Percentiles rank a stretch among this genome's conserved stretches.
These are phyloP conservation scores for Limnomonas spitsbergensis DNA, from an alignment of 139 green algal genomes.

Conservation along the genomic window DNA sequence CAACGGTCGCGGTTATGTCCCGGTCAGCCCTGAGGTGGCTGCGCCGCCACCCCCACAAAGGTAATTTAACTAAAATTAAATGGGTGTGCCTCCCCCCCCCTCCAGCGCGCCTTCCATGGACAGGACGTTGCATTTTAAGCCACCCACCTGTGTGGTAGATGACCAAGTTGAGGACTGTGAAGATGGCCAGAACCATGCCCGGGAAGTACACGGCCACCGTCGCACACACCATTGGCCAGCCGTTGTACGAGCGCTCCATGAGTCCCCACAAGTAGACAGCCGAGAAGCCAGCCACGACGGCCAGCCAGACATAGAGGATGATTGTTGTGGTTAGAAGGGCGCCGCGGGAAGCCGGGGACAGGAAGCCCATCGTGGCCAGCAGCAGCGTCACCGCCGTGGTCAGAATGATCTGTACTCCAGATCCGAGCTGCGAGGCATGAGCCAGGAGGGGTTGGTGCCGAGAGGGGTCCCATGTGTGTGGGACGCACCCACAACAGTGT, in stretches of 20 bases:
- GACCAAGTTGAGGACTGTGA: slow-evolving; percentile 80
- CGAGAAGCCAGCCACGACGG: slow-evolving; percentile 57
- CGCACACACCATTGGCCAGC: slow-evolving; percentile 50
- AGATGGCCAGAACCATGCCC: slow-evolving; percentile 72
- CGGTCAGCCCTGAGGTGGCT: no score
- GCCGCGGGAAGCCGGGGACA: slow-evolving; percentile 86
- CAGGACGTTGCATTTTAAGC: no score
- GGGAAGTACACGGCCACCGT: slow-evolving; percentile 77
- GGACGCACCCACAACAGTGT: no score
- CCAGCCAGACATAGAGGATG: slow-evolving; percentile 26
- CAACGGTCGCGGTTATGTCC: no score
- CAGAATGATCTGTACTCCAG: slow-evolving; percentile 83
- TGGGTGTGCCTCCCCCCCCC: no score
- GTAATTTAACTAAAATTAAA: no score
- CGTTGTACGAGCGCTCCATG: slow-evolving; percentile 72
- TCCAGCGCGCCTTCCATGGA: no score
- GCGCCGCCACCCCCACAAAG: no score
- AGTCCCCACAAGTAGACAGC: slow-evolving; percentile 78
- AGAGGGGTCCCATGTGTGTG: no score
- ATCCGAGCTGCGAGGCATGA: no score
- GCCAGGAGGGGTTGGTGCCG: no score
- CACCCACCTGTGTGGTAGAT: slow-evolving; percentile 68
- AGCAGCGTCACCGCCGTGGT: slow-evolving; percentile 77
- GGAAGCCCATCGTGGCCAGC: slow-evolving; percentile 89
- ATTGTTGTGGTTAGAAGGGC: slow-evolving; percentile 78